phyloP scores from a whole-genome alignment of 495 filamentous ascomycete species.

The Massariosphaeria phaeospora region DNA sequence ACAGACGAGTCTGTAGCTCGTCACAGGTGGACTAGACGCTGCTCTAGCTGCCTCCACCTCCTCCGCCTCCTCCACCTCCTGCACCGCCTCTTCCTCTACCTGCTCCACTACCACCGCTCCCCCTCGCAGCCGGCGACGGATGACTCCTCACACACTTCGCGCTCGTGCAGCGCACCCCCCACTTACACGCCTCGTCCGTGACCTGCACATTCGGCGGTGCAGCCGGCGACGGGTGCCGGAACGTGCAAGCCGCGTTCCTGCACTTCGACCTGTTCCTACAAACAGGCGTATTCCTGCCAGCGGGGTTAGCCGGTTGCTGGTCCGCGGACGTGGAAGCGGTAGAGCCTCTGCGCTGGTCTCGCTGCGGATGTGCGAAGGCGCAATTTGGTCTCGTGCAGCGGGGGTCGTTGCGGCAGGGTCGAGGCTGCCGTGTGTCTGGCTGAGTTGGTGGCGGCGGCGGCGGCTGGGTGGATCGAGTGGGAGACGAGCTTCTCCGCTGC shows the following conservation, averaged over 20 bases:
- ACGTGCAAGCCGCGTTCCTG: not conserved
- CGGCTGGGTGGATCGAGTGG: too few species aligned
- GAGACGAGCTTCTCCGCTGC: too few species aligned
- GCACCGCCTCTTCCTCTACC: not conserved
- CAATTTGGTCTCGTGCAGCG: too few species aligned
- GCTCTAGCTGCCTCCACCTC: too few species aligned
- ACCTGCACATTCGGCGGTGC: not conserved
- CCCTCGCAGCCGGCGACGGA: not conserved
- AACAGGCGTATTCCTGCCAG: not conserved
- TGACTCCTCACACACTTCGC: not conserved
- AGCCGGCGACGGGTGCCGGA: not conserved
- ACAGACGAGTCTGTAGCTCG: too few species aligned
- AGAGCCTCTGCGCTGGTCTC: too few species aligned
- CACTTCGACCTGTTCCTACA: not conserved
- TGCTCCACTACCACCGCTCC: not conserved
- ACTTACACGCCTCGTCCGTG: not conserved
- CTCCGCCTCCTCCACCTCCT: not conserved
- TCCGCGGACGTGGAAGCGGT: too few species aligned
- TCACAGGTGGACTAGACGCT: too few species aligned
- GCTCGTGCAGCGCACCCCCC: not conserved
- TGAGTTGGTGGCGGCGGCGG: too few species aligned
- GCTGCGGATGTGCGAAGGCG: too few species aligned
- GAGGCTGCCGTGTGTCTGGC: not conserved
- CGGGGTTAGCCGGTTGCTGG: not conserved
- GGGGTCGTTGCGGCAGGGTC: too few species aligned